Conservation (phyloP, 768 basidiomycete species). For the Leucocoprinus birnbaumii region DNA sequence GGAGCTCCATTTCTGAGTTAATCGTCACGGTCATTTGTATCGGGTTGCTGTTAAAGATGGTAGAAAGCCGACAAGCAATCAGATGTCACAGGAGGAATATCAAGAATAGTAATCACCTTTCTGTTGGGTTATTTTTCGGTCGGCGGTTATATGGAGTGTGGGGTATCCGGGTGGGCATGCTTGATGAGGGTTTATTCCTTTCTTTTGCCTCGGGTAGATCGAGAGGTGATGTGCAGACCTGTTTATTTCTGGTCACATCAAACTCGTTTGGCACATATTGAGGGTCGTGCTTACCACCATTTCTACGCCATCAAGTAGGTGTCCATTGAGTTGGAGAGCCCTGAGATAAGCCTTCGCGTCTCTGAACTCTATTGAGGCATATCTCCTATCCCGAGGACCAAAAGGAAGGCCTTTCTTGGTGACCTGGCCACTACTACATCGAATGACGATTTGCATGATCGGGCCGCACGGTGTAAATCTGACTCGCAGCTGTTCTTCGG, state of each 20-base stretch:
- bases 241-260: background rate
- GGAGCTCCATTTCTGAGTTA: background rate
- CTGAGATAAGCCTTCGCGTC: slow-evolving; percentile 29
- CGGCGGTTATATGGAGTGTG: background rate
- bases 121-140: background rate
- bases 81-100: slow-evolving; percentile 2
- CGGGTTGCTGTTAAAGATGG: slow-evolving; percentile 1
- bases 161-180: background rate
- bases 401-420: slow-evolving; percentile 20
- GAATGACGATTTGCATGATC: slow-evolving; percentile 25
- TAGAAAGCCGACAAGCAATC: background rate
- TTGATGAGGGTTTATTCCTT: slow-evolving; percentile 23
- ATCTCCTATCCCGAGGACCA: slow-evolving; percentile 37
- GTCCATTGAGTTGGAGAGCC: slow-evolving; percentile 40
- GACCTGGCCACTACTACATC: slow-evolving; percentile 39
- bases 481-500: slow-evolving; percentile 25
- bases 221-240: slow-evolving; percentile 33
- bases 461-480: slow-evolving; percentile 36
- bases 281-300: slow-evolving; percentile 35
- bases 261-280: background rate
- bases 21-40: background rate
- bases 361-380: slow-evolving; percentile 49
- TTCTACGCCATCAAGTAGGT: slow-evolving; percentile 29
- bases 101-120: slow-evolving; percentile 6
- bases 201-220: slow-evolving; percentile 40